Evolutionary conservation across 768 basidiomycete species (phyloP), one percentile per base, ranked within the genome.

Genomic region (Rhodotorula paludigena): DNA sequence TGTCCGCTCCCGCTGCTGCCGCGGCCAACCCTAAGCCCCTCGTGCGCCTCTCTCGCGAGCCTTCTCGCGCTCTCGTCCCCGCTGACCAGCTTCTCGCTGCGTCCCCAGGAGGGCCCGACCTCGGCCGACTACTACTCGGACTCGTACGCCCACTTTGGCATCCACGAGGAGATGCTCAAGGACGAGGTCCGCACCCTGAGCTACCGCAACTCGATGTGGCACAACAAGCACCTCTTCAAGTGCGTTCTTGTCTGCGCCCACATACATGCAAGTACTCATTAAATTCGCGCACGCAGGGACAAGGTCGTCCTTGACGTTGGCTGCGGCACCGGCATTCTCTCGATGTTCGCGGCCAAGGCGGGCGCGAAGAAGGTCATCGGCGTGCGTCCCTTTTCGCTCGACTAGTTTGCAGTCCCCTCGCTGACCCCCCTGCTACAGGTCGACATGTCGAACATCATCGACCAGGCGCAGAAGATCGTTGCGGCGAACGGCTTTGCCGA

Each of bases 381-480:
- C 28, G 74, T 48, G 47, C 47, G 47, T 28, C n/a, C 25, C n/a
- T 48, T 28, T 12, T n/a, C 12, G 11, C 23, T 9, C 47, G 5
- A 23, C 10, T 12, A 10, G 25, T 48, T 12, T 8, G 8, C 6
- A 28, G 11, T 2, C 2, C n/a, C 16, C 44, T 16, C 4, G 47
- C 47, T 48, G 12, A 48, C 47, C 11, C 25, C 7, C n/a, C 20
- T 21, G 2, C 12, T 28, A 28, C 47, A 48, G 47, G 47, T 99
- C 80, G 96, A 99, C 81, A 99, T 99, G 96, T 96, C 92, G 64
- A 99, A 99, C 81, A 99, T 99, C 80, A 90, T 98, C 79, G 96
- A 98, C 81, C 94, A 98, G 81, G 96, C 96, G 5, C 85, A 88
- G 82, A 94, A 91, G 80, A 99, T 99, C 71, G 86, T 98, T 73